Evolutionary conservation across 2,329 filamentous ascomycete genomes (phyloP), one percentile per base, ranked within the genome.

Genomic region (Phyllosticta citribraziliensis): DNA sequence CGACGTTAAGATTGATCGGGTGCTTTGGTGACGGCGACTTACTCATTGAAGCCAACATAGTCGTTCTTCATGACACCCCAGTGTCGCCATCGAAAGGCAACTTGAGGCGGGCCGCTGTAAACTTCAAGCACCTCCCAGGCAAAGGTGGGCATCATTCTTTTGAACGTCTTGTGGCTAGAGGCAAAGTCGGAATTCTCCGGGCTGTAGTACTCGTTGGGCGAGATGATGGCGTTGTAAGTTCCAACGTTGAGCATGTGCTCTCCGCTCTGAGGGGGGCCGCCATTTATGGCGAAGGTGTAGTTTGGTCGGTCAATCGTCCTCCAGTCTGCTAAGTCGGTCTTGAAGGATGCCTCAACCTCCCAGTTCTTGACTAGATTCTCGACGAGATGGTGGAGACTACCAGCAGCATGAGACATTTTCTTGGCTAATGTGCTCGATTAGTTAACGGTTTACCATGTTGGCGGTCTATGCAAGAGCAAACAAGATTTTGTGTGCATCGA

Each of bases 321-420:
- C 85, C 85, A 88, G 72, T 88, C 83, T 2, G 73, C 66, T 10
- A 87, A 76, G 17, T 77, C 67, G 8, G 79, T 79, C 73, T 88
- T 88, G 80, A 86, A 87, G 0, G 83, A 87, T 0, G 86, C 86
- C 70, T 88, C 85, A 57, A 88, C 81, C 71, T 88, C 85, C 86
- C 85, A 88, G 70, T 88, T 88, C 75, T 88, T 88, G 68, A 88
- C 85, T 1, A 88, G 79, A 68, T 88, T 88, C 70, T 88, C 81
- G 50, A 88, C 84, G 4, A 88, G 79, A 56, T 79, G 73, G 14
- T 82, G 79, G 2, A 88, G 79, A 61, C 80, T 84, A 40, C 77
- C 78, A 3, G 82, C 75, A 54, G 73, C 72, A 70, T 88, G 85
- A 66, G 73, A 79, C 71, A 75, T 78, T 40, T 73, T 76, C 70